phyloP scores from a whole-genome alignment of 2,329 filamentous ascomycete genomes.

The Verticillium albo-atrum region DNA sequence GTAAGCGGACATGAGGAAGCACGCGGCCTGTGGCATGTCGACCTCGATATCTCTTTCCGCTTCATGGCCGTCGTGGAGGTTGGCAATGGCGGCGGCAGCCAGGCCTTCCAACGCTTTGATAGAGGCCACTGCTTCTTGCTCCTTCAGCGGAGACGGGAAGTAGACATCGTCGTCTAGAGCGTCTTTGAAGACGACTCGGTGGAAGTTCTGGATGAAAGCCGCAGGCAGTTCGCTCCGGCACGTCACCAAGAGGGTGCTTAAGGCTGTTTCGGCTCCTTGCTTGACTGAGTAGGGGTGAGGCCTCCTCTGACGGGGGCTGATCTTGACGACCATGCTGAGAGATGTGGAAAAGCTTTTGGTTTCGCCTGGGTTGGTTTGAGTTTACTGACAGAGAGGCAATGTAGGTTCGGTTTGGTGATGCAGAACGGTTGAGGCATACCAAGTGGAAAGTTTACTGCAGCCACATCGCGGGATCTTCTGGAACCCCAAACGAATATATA shows the following conservation, averaged over 20 bases:
- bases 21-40: constrained; percentile 48
- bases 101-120: constrained; percentile 57
- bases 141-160: constrained; percentile 34
- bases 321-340: constrained; percentile 7
- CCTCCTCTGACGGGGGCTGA: constrained; percentile 7
- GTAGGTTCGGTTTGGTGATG: background rate
- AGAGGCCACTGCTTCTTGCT: constrained; percentile 35
- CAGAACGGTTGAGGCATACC: background rate
- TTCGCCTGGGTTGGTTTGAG: background rate
- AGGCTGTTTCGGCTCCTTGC: constrained; percentile 22
- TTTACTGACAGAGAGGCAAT: background rate
- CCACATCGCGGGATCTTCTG: constrained; percentile 4
- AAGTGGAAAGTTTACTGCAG: constrained; percentile 6
- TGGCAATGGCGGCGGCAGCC: constrained; percentile 54
- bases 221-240: constrained; percentile 25
- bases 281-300: constrained; percentile 22
- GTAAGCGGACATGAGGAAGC: constrained; percentile 55
- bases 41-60: constrained; percentile 37
- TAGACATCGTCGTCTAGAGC: constrained; percentile 24
- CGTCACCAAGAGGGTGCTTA: constrained; percentile 19
- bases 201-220: constrained; percentile 20
- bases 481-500: constrained; percentile 7
- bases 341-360: background rate
- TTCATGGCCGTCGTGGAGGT: constrained; percentile 32
- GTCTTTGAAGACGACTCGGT: constrained; percentile 24